phyloP scores from a whole-genome alignment of 495 filamentous ascomycete genomes.

The Penicillium cosmopolitanum region DNA sequence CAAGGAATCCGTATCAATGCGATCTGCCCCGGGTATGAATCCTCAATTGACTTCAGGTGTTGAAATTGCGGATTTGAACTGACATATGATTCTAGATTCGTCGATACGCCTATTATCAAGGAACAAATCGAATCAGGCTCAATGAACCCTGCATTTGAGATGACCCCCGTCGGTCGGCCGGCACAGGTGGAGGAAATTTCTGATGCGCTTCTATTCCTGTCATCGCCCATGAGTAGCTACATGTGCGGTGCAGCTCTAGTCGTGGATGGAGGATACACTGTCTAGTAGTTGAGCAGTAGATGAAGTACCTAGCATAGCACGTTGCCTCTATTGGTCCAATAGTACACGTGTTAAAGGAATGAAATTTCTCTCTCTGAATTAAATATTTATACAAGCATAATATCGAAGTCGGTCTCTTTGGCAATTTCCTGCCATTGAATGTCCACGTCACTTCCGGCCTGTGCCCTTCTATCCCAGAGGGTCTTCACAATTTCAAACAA shows the following conservation, averaged over 20 bases:
- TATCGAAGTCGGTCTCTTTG: slow-evolving; percentile 30
- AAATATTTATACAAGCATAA: slow-evolving; percentile 30
- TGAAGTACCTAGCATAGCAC: no score
- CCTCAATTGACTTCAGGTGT: no score
- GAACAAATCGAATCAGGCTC: slow-evolving; percentile 26
- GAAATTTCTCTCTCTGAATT: neutral
- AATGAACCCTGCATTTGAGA: slow-evolving; percentile 25
- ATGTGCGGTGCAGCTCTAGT: slow-evolving; percentile 36
- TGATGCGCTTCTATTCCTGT: slow-evolving; percentile 68
- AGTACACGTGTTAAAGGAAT: no score
- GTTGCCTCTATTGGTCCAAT: no score
- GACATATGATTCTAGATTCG: slow-evolving; percentile 24
- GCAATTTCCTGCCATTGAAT: slow-evolving; percentile 35
- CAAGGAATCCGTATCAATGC: slow-evolving; percentile 55
- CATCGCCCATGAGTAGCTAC: slow-evolving; percentile 48
- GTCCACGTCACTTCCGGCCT: slow-evolving; percentile 15
- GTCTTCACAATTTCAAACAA: slow-evolving; percentile 27
- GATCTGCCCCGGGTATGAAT: slow-evolving; percentile 46
- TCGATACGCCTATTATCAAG: slow-evolving; percentile 42
- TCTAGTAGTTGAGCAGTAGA: slow-evolving; percentile 4
- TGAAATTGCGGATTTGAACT: no score
- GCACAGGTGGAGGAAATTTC: slow-evolving; percentile 62
- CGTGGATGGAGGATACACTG: slow-evolving; percentile 28
- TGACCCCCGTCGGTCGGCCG: slow-evolving; percentile 24
- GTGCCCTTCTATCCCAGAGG: slow-evolving; percentile 26